phyloP scores from a whole-genome alignment of 176 grass and related monocot species.

The Rhynchospora breviuscula region DNA sequence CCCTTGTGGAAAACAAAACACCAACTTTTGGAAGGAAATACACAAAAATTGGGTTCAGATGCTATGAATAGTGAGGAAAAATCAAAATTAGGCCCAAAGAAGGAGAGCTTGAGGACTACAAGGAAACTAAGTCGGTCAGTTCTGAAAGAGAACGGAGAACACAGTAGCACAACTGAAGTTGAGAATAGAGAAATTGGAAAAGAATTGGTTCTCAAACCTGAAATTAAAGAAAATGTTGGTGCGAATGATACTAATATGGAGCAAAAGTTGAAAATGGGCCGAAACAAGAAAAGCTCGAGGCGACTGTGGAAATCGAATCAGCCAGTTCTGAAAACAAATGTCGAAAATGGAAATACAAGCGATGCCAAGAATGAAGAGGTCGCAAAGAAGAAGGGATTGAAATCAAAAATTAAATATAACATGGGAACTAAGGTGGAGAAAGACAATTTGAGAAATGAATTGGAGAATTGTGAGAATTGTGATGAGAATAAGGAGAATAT shows the following conservation, averaged over 20 bases:
- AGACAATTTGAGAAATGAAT: conserved; percentile 8
- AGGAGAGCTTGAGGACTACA: conserved; percentile 19
- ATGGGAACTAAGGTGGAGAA: not conserved
- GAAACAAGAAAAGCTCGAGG: not conserved
- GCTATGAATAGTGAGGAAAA: conserved; percentile 24
- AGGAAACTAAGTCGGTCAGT: not conserved
- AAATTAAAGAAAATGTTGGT: not conserved
- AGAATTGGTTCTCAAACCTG: not conserved
- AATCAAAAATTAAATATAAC: not conserved
- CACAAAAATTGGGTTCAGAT: conserved; percentile 8
- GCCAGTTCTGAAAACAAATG: not conserved
- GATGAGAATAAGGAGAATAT: conserved; percentile 76
- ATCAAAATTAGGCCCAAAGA: conserved; percentile 32
- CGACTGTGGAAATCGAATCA: not conserved
- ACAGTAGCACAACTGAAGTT: not conserved
- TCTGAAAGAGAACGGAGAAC: not conserved
- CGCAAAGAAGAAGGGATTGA: not conserved
- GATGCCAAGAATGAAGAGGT: not conserved
- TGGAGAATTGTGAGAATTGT: conserved; percentile 18
- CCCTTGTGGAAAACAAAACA: conserved; percentile 5
- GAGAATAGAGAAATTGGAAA: not conserved
- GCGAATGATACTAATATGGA: too few species aligned
- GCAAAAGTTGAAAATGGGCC: not conserved
- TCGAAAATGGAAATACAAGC: conserved; percentile 13
- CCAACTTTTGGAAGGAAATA: not conserved